Evolutionary conservation across 768 basidiomycete species (phyloP).

Genomic region (Tricholoma sp.): DNA sequence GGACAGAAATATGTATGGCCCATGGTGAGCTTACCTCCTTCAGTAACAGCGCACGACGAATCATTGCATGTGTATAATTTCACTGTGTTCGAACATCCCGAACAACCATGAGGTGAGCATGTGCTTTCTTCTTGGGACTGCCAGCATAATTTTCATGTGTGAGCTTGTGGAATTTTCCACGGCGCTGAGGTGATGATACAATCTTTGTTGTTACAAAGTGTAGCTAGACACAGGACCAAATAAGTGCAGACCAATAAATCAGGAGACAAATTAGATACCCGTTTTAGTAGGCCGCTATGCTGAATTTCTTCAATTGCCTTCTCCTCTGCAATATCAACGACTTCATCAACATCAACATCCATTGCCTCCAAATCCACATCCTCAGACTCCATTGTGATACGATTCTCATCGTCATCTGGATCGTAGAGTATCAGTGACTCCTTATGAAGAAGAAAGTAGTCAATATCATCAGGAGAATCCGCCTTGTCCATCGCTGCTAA

Average conservation of each 20-base stretch:
- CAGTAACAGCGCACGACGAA: not conserved
- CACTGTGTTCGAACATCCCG: not conserved
- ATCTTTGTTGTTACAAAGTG: not conserved
- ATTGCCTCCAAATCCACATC: not conserved
- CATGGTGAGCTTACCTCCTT: no score
- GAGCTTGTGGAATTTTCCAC: not conserved
- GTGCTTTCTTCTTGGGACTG: not conserved
- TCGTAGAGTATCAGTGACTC: no score
- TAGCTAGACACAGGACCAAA: no score
- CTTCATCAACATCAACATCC: not conserved
- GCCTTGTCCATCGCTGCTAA: no score
- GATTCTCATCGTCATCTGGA: not conserved
- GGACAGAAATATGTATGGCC: no score
- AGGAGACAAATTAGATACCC: no score
- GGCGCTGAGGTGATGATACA: conserved; percentile 3
- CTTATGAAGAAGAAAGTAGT: no score
- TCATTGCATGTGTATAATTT: not conserved
- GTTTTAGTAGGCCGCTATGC: no score
- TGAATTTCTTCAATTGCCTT: not conserved
- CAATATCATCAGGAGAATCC: no score
- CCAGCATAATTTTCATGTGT: not conserved
- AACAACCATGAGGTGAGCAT: not conserved
- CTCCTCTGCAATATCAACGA: not conserved
- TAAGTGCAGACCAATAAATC: not conserved
- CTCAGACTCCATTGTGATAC: not conserved